Percentiles rank a stretch among this genome's conserved stretches.
Conservation (phyloP, 768 basidiomycete genomes). For the Boletus insuetus region DNA sequence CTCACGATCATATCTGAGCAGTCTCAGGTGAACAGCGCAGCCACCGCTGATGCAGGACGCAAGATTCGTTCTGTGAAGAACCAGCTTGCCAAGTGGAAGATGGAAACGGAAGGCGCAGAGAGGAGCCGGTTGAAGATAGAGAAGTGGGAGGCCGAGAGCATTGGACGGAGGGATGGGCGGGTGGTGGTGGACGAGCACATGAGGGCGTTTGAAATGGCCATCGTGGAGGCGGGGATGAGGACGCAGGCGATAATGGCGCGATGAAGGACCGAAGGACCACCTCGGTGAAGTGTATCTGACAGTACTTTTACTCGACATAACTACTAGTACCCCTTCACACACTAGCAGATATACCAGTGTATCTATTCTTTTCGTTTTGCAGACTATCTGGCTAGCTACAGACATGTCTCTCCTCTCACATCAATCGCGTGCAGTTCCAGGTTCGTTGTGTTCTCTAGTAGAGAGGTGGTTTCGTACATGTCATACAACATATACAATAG, state of each 20-base stretch:
- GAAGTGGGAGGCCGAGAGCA: slow-evolving; percentile 69
- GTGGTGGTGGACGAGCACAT: slow-evolving; percentile 76
- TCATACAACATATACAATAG: too few relatives aligned
- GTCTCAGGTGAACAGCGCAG: slow-evolving; percentile 84
- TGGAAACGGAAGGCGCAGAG: slow-evolving; percentile 85
- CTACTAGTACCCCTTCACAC: slow-evolving; percentile 5
- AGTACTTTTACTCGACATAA: slow-evolving; percentile 7
- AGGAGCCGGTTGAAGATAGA: slow-evolving; percentile 73
- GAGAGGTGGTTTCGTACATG: not conserved
- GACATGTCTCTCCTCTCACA: not conserved
- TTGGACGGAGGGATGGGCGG: slow-evolving; percentile 52
- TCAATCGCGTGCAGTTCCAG: too few relatives aligned
- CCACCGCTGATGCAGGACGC: slow-evolving; percentile 80
- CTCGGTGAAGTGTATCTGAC: not conserved
- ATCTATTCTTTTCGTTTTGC: slow-evolving; percentile 23
- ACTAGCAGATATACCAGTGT: slow-evolving; percentile 19
- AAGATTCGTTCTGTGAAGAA: slow-evolving; percentile 86
- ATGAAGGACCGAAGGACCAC: slow-evolving; percentile 30
- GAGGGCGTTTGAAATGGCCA: slow-evolving; percentile 67
- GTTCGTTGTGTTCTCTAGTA: too few relatives aligned
- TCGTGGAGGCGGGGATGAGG: slow-evolving; percentile 70
- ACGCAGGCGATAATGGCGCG: slow-evolving; percentile 82
- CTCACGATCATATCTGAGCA: slow-evolving; percentile 81
- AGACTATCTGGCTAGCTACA: slow-evolving; percentile 3
- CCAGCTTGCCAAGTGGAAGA: slow-evolving; percentile 73